phyloP scores from a whole-genome alignment of 768 basidiomycete genomes.

The Boletus patriciae region DNA sequence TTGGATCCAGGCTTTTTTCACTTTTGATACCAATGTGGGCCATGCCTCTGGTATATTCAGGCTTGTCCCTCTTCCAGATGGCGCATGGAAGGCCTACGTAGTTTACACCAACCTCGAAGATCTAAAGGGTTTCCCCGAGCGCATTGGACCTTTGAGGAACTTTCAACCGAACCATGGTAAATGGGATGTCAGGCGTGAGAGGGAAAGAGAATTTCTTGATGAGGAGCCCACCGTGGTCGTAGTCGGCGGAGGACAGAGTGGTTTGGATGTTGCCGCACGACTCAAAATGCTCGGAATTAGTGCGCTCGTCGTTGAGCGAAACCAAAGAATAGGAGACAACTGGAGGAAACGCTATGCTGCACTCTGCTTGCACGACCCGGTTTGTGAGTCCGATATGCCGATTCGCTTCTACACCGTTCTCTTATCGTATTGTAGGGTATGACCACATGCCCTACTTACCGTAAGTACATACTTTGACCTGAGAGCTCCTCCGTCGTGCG shows the following conservation, averaged over 20 bases:
- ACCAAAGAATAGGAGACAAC: conserved; percentile 31
- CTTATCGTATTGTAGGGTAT: conserved; percentile 35
- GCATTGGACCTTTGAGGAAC: conserved; percentile 45
- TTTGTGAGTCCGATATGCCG: conserved; percentile 23
- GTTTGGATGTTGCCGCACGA: conserved; percentile 57
- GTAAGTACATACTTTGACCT: conserved; percentile 34
- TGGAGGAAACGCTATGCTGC: conserved; percentile 33
- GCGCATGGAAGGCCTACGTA: conserved; percentile 48
- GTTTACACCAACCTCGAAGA: conserved; percentile 54
- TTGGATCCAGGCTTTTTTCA: conserved; percentile 46
- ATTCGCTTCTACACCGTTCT: not conserved
- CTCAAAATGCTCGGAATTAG: conserved; percentile 36
- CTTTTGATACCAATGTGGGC: conserved; percentile 44
- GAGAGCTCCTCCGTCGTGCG: not conserved
- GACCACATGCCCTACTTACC: conserved; percentile 56
- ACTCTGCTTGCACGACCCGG: conserved; percentile 34
- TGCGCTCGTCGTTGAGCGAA: conserved; percentile 26
- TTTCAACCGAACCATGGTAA: conserved; percentile 36
- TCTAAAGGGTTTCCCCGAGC: conserved; percentile 46
- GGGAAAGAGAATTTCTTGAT: conserved; percentile 34
- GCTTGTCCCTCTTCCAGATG: conserved; percentile 42
- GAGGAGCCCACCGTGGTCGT: conserved; percentile 53
- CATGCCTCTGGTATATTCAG: conserved; percentile 46
- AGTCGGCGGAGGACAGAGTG: conserved; percentile 53
- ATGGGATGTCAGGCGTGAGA: conserved; percentile 31